A percentile compares a stretch with the other conserved stretches of the same genome.
Evolutionary conservation across 192 early-diverging fungal species (phyloP).

Genomic region (Linnemannia zychae): DNA sequence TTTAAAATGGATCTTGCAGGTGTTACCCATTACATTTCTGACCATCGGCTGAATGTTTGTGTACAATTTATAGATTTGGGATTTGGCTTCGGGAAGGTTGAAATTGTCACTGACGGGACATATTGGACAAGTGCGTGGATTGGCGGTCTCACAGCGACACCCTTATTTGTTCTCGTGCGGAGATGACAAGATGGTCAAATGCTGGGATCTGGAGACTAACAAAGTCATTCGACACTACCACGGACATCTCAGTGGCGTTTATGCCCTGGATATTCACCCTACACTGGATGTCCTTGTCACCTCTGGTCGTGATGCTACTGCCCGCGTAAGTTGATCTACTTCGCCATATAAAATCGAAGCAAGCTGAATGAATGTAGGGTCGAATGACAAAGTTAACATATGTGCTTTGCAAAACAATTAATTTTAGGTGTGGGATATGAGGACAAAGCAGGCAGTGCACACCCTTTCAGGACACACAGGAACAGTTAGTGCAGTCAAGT

Average conservation of each 20-base stretch:
- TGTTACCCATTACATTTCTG: not conserved
- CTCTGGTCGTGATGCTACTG: slow-evolving; percentile 93
- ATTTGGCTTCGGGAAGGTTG: slow-evolving; percentile 96
- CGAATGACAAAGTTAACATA: not conserved
- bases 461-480: slow-evolving; percentile 89
- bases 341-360: not conserved
- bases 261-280: slow-evolving; percentile 92
- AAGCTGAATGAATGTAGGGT: not conserved
- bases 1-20: not conserved
- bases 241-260: slow-evolving; percentile 96
- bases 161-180: slow-evolving; percentile 98
- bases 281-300: slow-evolving; percentile 96
- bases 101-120: slow-evolving; percentile 97
- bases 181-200: slow-evolving; percentile 99
- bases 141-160: slow-evolving; percentile 94
- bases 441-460: slow-evolving; percentile 94
- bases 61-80: slow-evolving; percentile 86
- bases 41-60: not conserved
- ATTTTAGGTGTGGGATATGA: slow-evolving; percentile 98
- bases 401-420: not conserved
- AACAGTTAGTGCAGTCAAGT: slow-evolving; percentile 90
- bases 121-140: slow-evolving; percentile 93
- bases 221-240: slow-evolving; percentile 99
- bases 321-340: slow-evolving; percentile 73
- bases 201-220: slow-evolving; percentile 99